Conservation (phyloP, 768 basidiomycete genomes). For the Podaxis carcinomalis region DNA sequence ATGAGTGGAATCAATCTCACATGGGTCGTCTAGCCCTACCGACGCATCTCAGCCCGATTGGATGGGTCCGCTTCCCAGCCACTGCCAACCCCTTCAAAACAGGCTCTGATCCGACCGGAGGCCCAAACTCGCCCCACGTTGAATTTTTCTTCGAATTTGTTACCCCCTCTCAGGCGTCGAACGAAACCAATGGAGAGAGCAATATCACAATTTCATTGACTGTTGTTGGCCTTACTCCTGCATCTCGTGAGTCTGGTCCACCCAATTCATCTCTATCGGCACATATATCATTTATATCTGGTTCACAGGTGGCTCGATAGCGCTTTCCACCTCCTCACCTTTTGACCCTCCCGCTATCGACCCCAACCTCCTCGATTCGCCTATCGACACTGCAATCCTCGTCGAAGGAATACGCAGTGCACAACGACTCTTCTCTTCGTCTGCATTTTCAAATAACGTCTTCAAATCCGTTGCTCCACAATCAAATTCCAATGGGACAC, state of each 20-base stretch:
- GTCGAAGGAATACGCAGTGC: slow-evolving; percentile 1
- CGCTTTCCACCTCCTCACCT: slow-evolving; percentile 4
- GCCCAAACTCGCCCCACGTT: neutral
- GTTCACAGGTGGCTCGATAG: slow-evolving; percentile 11
- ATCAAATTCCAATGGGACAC: neutral
- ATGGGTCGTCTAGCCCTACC: neutral
- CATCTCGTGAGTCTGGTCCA: neutral
- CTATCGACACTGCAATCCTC: neutral
- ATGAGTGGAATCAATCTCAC: neutral
- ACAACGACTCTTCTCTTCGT: neutral
- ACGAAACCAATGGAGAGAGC: neutral
- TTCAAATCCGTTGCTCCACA: neutral
- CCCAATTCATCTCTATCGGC: neutral
- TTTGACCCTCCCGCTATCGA: slow-evolving; percentile 13
- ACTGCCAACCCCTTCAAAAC: slow-evolving; percentile 1
- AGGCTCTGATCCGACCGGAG: slow-evolving; percentile 6
- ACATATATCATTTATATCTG: neutral
- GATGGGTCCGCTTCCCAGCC: slow-evolving; percentile 8
- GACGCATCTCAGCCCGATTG: neutral
- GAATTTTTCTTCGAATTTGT: neutral
- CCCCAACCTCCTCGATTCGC: slow-evolving; percentile 2
- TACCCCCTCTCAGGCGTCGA: neutral
- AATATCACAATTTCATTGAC: neutral
- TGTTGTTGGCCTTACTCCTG: neutral
- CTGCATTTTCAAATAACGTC: neutral